Conservation (phyloP, 2,329 filamentous ascomycete species). For the Xylariaceae sp. region DNA sequence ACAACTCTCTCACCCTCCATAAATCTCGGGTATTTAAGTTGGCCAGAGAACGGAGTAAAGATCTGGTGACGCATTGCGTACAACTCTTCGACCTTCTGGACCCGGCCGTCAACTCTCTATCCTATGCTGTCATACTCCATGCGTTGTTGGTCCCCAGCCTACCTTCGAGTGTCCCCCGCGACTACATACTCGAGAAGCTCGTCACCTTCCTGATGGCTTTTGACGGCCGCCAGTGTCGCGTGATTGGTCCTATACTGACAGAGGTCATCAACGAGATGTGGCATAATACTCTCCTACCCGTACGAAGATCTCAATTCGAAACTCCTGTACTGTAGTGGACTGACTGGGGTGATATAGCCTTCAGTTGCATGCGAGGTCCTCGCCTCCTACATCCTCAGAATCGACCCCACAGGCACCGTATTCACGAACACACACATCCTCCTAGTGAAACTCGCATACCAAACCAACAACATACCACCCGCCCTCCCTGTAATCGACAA, state of each 20-base stretch:
- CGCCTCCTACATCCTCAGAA: slow-evolving; percentile 53
- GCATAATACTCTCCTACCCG: slow-evolving; percentile 2
- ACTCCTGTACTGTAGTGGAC: slow-evolving; percentile 20
- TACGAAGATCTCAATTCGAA: too few relatives aligned
- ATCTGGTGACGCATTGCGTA: slow-evolving; percentile 32
- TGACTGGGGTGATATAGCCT: slow-evolving; percentile 35
- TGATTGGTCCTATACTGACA: slow-evolving; percentile 42
- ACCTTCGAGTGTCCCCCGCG: slow-evolving; percentile 21
- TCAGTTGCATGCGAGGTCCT: slow-evolving; percentile 43
- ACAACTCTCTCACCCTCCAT: slow-evolving; percentile 38
- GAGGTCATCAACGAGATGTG: slow-evolving; percentile 40
- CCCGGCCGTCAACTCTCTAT: slow-evolving; percentile 47
- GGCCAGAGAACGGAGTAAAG: slow-evolving; percentile 30
- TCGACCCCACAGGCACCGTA: slow-evolving; percentile 64
- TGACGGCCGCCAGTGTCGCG: slow-evolving; percentile 50
- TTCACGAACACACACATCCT: slow-evolving; percentile 62
- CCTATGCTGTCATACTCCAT: slow-evolving; percentile 47
- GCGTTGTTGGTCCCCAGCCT: slow-evolving; percentile 33
- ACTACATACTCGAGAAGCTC: slow-evolving; percentile 38
- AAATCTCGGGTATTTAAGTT: slow-evolving; percentile 36
- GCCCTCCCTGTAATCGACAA: slow-evolving; percentile 61
- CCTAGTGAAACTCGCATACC: slow-evolving; percentile 56
- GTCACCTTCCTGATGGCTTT: slow-evolving; percentile 46
- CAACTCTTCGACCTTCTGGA: slow-evolving; percentile 45
- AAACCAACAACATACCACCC: slow-evolving; percentile 48